Evolutionary conservation across 73 alveolate species (phyloP).

Genomic region (Paramecium biaurelia): DNA sequence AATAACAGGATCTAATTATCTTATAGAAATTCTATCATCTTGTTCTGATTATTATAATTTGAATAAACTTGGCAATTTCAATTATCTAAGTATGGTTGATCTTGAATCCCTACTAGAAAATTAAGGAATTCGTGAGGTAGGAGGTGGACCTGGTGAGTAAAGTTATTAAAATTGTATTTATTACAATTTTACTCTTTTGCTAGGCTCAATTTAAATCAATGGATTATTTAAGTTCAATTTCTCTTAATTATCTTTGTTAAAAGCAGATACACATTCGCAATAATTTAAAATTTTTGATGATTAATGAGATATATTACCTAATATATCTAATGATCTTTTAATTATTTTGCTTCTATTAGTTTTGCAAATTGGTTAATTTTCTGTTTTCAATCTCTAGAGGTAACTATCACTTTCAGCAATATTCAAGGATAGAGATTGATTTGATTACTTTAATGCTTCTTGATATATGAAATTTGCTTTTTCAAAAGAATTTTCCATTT

Average conservation of each 20-base stretch:
- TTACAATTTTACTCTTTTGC: conserved; percentile 10
- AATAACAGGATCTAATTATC: background rate
- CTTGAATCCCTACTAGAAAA: conserved; percentile 22
- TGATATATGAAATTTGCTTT: background rate
- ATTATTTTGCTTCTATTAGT: background rate
- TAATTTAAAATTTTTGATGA: background rate
- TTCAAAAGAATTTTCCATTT: background rate
- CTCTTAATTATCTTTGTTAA: background rate
- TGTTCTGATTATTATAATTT: background rate
- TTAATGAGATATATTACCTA: background rate
- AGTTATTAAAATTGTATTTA: background rate
- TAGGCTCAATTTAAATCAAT: background rate
- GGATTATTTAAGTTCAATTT: background rate
- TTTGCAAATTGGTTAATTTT: background rate
- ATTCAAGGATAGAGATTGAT: background rate
- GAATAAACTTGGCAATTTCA: background rate
- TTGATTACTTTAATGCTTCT: background rate
- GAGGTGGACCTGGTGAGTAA: background rate
- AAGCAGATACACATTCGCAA: background rate
- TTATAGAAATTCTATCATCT: background rate
- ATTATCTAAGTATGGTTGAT: background rate
- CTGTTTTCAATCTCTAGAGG: background rate
- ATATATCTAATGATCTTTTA: background rate
- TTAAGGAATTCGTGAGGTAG: conserved; percentile 5
- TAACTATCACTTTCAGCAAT: background rate